Conservation (phyloP, 441 rosid species). For the Gossypium davidsonii region DNA sequence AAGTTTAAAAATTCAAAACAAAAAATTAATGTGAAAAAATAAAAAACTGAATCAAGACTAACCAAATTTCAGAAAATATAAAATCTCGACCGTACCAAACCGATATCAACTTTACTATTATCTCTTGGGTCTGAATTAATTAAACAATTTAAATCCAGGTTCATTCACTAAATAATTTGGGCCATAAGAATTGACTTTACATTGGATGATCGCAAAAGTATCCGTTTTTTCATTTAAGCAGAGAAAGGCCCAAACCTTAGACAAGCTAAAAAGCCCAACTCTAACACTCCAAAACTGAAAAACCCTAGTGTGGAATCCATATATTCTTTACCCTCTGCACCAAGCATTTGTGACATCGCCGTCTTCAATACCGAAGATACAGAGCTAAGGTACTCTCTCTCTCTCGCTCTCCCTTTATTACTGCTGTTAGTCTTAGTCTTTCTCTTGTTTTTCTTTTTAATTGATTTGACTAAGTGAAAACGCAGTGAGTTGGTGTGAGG, state of each 20-base stretch:
- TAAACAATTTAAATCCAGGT: too few species aligned
- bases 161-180: background rate
- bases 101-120: too few species aligned
- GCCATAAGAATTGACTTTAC: background rate
- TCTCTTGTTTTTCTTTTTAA: background rate
- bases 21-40: too few species aligned
- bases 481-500: conserved; percentile 1
- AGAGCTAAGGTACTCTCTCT: background rate
- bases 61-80: too few species aligned
- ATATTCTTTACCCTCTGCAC: background rate
- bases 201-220: background rate
- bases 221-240: background rate
- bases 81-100: too few species aligned
- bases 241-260: background rate
- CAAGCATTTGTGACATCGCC: background rate
- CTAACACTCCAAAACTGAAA: background rate
- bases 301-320: background rate
- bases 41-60: too few species aligned
- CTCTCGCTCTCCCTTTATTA: background rate
- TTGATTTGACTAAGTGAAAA: background rate
- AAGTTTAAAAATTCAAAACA: too few species aligned
- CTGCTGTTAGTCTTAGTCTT: background rate
- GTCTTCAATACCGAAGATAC: background rate
- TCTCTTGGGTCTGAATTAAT: too few species aligned
- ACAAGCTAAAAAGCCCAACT: background rate